These are phyloP conservation scores for Xylaria sp. DNA, from an alignment of 2,329 filamentous ascomycete species.

Conservation along the genomic window DNA sequence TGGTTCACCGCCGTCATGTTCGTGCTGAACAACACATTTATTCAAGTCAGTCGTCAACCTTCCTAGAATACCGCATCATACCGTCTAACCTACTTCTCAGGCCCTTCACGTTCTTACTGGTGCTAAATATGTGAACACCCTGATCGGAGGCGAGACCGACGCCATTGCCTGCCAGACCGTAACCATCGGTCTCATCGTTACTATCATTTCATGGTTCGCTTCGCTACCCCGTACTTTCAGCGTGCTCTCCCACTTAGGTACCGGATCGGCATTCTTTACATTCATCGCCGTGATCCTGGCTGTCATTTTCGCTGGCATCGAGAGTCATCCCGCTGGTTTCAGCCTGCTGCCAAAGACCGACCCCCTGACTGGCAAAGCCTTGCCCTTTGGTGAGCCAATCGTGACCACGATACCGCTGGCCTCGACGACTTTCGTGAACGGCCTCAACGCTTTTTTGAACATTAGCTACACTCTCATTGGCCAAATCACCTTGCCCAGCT, in stretches of 20 bases:
- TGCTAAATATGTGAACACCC: constrained; percentile 90
- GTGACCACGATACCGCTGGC: constrained; percentile 75
- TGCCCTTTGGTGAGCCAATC: constrained; percentile 67
- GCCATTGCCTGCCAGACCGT: constrained; percentile 78
- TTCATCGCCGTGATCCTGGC: constrained; percentile 89
- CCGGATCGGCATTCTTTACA: constrained; percentile 84
- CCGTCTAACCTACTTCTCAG: constrained; percentile 51
- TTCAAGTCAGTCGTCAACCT: constrained; percentile 64
- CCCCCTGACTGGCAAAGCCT: constrained; percentile 36
- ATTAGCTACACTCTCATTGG: constrained; percentile 97
- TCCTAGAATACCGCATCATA: neutral
- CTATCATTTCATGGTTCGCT: constrained; percentile 78
- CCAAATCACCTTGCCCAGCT: constrained; percentile 91
- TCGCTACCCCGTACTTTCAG: constrained; percentile 89
- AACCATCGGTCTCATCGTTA: constrained; percentile 78
- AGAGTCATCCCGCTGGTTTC: constrained; percentile 78
- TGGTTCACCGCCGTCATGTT: constrained; percentile 84
- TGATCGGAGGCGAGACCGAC: constrained; percentile 72
- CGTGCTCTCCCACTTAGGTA: constrained; percentile 81
- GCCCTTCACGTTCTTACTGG: constrained; percentile 85
- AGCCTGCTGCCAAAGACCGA: constrained; percentile 54
- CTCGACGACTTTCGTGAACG: constrained; percentile 82
- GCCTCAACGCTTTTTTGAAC: constrained; percentile 90
- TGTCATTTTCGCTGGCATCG: constrained; percentile 81
- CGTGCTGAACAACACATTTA: constrained; percentile 92